phyloP scores from a whole-genome alignment of 495 filamentous ascomycete genomes.

The Apodospora peruviana region DNA sequence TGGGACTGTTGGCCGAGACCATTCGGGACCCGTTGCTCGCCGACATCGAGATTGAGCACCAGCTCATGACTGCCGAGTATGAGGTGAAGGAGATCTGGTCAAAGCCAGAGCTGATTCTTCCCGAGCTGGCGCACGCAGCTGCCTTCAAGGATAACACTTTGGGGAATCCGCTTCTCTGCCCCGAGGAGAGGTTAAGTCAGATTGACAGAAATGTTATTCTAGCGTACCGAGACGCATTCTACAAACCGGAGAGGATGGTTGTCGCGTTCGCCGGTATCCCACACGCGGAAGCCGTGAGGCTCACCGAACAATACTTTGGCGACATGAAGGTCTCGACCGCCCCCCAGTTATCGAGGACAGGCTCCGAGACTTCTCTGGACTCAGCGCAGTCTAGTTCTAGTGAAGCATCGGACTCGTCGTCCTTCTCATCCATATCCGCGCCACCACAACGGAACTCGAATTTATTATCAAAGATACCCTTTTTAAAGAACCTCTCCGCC shows the following conservation, averaged over 20 bases:
- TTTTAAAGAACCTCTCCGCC: slow-evolving; percentile 83
- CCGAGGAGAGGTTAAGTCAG: slow-evolving; percentile 67
- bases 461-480: slow-evolving; percentile 80
- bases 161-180: slow-evolving; percentile 89
- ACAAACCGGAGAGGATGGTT: slow-evolving; percentile 82
- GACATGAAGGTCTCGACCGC: slow-evolving; percentile 63
- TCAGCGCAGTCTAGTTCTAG: slow-evolving; percentile 36
- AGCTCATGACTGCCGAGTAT: slow-evolving; percentile 86
- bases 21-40: slow-evolving; percentile 84
- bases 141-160: slow-evolving; percentile 94
- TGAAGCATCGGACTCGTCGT: slow-evolving; percentile 27
- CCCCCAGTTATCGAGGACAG: slow-evolving; percentile 53
- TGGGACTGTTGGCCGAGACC: slow-evolving; percentile 87
- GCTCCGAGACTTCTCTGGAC: slow-evolving; percentile 44
- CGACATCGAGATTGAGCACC: slow-evolving; percentile 80
- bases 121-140: slow-evolving; percentile 89
- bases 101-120: slow-evolving; percentile 91
- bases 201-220: slow-evolving; percentile 73
- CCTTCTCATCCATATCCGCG: slow-evolving; percentile 38
- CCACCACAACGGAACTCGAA: slow-evolving; percentile 46
- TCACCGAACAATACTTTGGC: slow-evolving; percentile 83
- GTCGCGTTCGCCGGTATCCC: slow-evolving; percentile 91
- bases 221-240: slow-evolving; percentile 78
- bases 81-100: slow-evolving; percentile 98
- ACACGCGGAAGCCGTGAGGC: slow-evolving; percentile 70